Evolutionary conservation across 805 yeast species (phyloP).

Genomic region (Wickerhamiella alocasiicola): DNA sequence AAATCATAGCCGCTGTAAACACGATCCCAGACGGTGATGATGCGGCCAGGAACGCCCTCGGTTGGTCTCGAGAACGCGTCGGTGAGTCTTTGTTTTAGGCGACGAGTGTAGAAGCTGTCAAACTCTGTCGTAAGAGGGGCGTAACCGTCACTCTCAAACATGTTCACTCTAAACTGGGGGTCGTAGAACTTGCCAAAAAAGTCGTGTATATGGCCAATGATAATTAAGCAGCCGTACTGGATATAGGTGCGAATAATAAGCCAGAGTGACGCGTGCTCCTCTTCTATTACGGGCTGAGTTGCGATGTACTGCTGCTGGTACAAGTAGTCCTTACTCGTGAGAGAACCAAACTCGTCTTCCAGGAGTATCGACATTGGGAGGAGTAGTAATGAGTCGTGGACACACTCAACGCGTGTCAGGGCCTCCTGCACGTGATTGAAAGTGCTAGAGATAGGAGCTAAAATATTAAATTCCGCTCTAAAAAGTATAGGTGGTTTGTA

Average conservation of each 20-base stretch:
- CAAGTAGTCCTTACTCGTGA: slow-evolving; percentile 52
- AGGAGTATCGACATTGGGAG: slow-evolving; percentile 7
- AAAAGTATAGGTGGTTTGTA: too few relatives aligned
- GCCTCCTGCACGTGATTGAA: too few relatives aligned
- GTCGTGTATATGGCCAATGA: slow-evolving; percentile 84
- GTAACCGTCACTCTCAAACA: slow-evolving; percentile 71
- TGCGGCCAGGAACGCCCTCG: slow-evolving; percentile 96
- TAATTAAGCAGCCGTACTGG: slow-evolving; percentile 69
- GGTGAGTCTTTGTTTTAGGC: slow-evolving; percentile 79
- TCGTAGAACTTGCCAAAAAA: slow-evolving; percentile 67
- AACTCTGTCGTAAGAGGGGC: slow-evolving; percentile 95
- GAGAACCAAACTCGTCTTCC: slow-evolving; percentile 54
- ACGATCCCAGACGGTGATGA: slow-evolving; percentile 69
- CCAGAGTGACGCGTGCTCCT: slow-evolving; percentile 81
- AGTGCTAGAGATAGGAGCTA: too few relatives aligned
- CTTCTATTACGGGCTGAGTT: slow-evolving; percentile 36
- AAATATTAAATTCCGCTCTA: too few relatives aligned
- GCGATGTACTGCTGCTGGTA: slow-evolving; percentile 43
- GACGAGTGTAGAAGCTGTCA: slow-evolving; percentile 85
- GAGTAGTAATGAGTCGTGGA: too few relatives aligned
- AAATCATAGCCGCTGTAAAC: slow-evolving; percentile 35
- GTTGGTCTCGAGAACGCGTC: slow-evolving; percentile 94
- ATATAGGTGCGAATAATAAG: slow-evolving; percentile 72
- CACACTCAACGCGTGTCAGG: too few relatives aligned
- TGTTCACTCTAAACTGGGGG: slow-evolving; percentile 50